Evolutionary conservation across 805 yeast genomes (phyloP).

Genomic region (Kluyveromyces dobzhanskii): DNA sequence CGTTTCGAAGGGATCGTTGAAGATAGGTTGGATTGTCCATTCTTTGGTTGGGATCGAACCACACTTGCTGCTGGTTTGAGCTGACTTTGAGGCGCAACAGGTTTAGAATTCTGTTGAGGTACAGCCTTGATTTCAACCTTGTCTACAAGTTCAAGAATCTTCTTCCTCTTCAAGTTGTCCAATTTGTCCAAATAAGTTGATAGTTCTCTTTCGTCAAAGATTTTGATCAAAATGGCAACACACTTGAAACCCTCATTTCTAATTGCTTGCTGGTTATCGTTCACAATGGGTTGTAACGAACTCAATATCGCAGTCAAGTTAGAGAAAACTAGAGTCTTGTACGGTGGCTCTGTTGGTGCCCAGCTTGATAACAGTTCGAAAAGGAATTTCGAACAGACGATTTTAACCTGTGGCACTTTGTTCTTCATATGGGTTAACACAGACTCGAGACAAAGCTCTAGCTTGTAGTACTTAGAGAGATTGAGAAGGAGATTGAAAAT

Average conservation of each 20-base stretch:
- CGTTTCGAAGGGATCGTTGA: conserved; percentile 53
- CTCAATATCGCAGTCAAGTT: conserved; percentile 37
- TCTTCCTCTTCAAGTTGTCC: conserved; percentile 66
- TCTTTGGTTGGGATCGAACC: not conserved
- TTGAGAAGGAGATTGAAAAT: conserved; percentile 59
- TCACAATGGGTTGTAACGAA: conserved; percentile 50
- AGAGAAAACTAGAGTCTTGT: conserved; percentile 7
- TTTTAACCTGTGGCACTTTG: conserved; percentile 76
- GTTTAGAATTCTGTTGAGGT: conserved; percentile 5
- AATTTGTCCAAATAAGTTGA: conserved; percentile 53
- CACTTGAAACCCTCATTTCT: conserved; percentile 70
- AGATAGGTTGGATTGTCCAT: not conserved
- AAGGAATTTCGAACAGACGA: conserved; percentile 59
- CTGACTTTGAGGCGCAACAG: not conserved
- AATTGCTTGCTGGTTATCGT: conserved; percentile 79
- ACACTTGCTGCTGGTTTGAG: not conserved
- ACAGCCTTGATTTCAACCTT: conserved; percentile 10
- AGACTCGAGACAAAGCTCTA: conserved; percentile 49
- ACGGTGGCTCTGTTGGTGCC: conserved; percentile 5
- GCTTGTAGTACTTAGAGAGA: conserved; percentile 45
- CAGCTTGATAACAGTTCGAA: conserved; percentile 48
- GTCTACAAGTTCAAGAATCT: conserved; percentile 53
- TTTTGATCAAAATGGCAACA: conserved; percentile 74
- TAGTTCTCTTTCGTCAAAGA: conserved; percentile 64
- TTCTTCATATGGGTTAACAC: conserved; percentile 53